Evolutionary conservation across 345 rosid genomes (phyloP).

Genomic region (Combretum micranthum): DNA sequence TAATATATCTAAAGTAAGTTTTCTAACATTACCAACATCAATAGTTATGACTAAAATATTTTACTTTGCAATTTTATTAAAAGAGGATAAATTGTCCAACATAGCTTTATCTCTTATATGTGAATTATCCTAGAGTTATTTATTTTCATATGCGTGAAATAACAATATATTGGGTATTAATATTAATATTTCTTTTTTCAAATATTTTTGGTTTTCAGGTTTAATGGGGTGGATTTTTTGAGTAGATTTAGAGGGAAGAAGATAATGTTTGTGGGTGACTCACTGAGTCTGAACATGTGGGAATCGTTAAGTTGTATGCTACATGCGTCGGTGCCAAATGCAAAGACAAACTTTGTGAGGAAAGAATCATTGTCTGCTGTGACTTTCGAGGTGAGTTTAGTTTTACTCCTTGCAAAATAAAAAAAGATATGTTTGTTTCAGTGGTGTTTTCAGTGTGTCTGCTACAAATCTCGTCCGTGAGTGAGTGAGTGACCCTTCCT

Average conservation of each 20-base stretch:
- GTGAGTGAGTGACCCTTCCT: no score
- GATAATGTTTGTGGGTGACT: conserved; percentile 97
- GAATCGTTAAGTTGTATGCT: conserved; percentile 90
- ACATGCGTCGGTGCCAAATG: conserved; percentile 76
- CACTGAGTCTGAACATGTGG: conserved; percentile 98
- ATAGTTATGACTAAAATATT: no score
- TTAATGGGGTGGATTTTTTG: conserved; percentile 60
- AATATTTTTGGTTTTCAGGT: conserved; percentile 33
- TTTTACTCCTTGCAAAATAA: no score
- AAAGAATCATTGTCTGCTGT: conserved; percentile 48
- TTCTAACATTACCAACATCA: no score
- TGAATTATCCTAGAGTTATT: no score
- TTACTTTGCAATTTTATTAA: no score
- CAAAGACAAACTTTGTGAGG: conserved; percentile 42
- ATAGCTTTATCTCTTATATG: no score
- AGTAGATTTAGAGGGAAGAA: conserved; percentile 73
- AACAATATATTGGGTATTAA: not conserved
- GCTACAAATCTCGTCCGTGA: not conserved
- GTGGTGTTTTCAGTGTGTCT: not conserved
- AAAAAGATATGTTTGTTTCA: not conserved
- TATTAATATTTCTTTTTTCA: not conserved
- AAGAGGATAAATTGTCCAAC: no score
- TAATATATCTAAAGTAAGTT: no score
- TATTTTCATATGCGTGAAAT: no score
- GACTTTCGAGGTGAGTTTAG: conserved; percentile 51